Percentiles rank a stretch among this genome's conserved stretches.
phyloP scores from a whole-genome alignment of 1,284 basidiomycete genomes.

The Heterobasidion irregulare region DNA sequence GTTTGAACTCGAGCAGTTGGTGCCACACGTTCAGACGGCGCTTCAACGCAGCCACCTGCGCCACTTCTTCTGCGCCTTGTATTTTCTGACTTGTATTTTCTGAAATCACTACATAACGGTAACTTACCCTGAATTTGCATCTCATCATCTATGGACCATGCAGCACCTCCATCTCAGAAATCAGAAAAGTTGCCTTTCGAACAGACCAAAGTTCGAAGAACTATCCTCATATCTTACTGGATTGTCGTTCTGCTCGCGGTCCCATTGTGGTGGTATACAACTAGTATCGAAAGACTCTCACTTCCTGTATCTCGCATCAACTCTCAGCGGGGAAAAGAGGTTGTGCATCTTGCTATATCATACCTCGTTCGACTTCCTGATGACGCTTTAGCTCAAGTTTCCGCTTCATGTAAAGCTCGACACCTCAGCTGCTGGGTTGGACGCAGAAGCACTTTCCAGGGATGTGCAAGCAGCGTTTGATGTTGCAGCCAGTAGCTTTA shows the following conservation, averaged over 20 bases:
- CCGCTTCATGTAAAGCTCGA: slow-evolving; percentile 46
- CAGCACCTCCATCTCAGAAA: slow-evolving; percentile 2
- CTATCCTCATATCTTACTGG: slow-evolving; percentile 71
- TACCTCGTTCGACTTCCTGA: slow-evolving; percentile 4
- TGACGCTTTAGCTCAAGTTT: slow-evolving; percentile 32
- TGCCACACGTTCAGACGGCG: slow-evolving; percentile 11
- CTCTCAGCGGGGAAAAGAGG: slow-evolving; percentile 35
- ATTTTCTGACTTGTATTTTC: too few relatives aligned
- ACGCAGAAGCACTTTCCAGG: slow-evolving; percentile 5
- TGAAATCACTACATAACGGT: background rate
- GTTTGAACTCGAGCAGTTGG: slow-evolving; percentile 1
- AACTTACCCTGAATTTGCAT: background rate
- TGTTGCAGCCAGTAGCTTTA: slow-evolving; percentile 2
- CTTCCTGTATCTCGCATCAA: slow-evolving; percentile 61
- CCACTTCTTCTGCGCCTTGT: too few relatives aligned
- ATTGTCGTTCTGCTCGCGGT: slow-evolving; percentile 60
- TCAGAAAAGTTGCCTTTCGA: slow-evolving; percentile 36
- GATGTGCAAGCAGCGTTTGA: slow-evolving; percentile 10
- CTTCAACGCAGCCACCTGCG: background rate
- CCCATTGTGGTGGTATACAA: slow-evolving; percentile 87
- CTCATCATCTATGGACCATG: background rate
- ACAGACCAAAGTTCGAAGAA: slow-evolving; percentile 30
- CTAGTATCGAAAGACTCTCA: slow-evolving; percentile 74
- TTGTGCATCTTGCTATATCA: slow-evolving; percentile 5
- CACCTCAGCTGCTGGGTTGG: slow-evolving; percentile 6